phyloP scores from a whole-genome alignment of 495 filamentous ascomycete genomes.

The Podospora anserina region DNA sequence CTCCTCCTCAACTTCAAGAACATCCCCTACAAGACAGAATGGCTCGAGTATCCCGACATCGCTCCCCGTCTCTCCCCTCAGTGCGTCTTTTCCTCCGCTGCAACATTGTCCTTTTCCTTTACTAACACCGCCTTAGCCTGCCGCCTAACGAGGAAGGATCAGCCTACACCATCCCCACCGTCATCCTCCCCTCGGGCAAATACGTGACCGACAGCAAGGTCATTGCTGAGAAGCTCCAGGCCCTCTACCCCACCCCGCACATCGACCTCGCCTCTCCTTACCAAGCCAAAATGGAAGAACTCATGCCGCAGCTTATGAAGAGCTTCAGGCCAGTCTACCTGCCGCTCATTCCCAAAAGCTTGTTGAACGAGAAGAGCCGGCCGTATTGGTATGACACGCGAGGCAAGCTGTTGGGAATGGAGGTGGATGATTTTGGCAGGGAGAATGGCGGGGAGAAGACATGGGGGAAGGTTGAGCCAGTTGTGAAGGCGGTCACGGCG shows the following conservation, averaged over 20 bases:
- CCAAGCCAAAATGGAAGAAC: conserved; percentile 31
- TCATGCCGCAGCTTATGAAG: conserved; percentile 18
- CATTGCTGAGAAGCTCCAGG: conserved; percentile 55
- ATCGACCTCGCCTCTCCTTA: conserved; percentile 50
- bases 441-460: conserved; percentile 35
- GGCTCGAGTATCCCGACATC: conserved; percentile 63
- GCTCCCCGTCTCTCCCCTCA: conserved; percentile 31
- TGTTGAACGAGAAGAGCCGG: conserved; percentile 41
- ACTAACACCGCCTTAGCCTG: conserved; percentile 29
- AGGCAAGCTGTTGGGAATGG: conserved; percentile 39
- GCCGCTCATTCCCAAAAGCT: conserved; percentile 31
- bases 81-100: conserved; percentile 22
- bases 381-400: conserved; percentile 49
- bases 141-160: conserved; percentile 16
- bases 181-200: conserved; percentile 49
- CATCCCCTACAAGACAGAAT: conserved; percentile 62
- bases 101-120: neutral
- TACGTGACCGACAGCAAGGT: conserved; percentile 55
- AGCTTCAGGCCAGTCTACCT: conserved; percentile 32
- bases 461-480: conserved; percentile 38
- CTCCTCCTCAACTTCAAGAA: conserved; percentile 59
- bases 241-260: conserved; percentile 49
- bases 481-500: conserved; percentile 40
- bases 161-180: conserved; percentile 54
- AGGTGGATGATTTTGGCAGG: conserved; percentile 39